Percentiles rank a stretch among this genome's conserved stretches.
Evolutionary conservation across 2,329 filamentous ascomycete species (phyloP).

Genomic region (Sporothrix pseudoabietina): DNA sequence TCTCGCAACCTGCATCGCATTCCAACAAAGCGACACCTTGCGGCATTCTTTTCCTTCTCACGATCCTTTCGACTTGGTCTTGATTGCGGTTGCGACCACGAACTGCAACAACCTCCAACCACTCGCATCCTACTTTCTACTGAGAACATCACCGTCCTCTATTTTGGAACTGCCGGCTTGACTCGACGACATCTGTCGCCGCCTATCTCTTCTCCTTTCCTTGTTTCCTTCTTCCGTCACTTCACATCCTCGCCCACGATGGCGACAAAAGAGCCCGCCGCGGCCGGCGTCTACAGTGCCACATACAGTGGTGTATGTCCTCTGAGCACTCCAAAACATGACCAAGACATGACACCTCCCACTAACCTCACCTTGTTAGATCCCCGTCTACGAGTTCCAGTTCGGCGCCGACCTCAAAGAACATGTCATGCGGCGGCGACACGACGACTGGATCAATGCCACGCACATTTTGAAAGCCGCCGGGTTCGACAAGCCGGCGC

Average conservation of each 20-base stretch:
- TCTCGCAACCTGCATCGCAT: neutral
- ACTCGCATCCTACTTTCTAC: neutral
- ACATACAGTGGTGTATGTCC: slow-evolving; percentile 65
- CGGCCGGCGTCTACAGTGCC: slow-evolving; percentile 64
- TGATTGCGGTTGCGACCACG: neutral
- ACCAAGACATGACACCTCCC: no score
- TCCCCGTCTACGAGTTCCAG: slow-evolving; percentile 93
- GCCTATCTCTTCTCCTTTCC: neutral
- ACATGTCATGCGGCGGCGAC: slow-evolving; percentile 93
- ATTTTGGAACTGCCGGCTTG: neutral
- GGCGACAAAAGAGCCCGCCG: slow-evolving; percentile 48
- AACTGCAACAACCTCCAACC: neutral
- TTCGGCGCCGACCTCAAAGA: slow-evolving; percentile 74
- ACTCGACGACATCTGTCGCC: slow-evolving; percentile 5
- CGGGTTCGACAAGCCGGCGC: slow-evolving; percentile 93
- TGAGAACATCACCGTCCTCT: neutral
- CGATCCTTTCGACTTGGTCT: neutral
- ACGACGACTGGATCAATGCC: slow-evolving; percentile 99
- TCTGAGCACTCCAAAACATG: neutral
- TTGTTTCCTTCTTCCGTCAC: neutral
- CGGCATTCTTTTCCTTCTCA: neutral
- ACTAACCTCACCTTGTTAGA: slow-evolving; percentile 53
- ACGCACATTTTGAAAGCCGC: slow-evolving; percentile 97
- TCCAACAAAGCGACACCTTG: neutral
- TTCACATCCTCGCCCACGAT: slow-evolving; percentile 41